These are phyloP conservation scores for Helminthosporium solani DNA, from an alignment of 2,329 filamentous ascomycete genomes.

Conservation along the genomic window DNA sequence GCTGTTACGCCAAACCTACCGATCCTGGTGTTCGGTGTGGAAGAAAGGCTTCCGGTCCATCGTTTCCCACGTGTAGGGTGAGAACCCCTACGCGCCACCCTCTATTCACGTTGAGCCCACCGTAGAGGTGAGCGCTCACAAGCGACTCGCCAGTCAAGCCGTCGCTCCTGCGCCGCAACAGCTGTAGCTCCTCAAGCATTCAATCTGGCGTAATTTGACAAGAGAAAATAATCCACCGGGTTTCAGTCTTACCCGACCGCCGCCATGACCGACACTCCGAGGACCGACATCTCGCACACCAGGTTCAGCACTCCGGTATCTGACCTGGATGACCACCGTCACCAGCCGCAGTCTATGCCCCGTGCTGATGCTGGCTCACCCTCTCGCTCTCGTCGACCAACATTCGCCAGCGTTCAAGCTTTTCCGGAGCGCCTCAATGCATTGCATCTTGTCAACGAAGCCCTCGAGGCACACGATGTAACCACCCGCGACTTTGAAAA, in stretches of 20 bases:
- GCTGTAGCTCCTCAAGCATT: constrained; percentile 9
- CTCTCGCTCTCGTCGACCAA: constrained; percentile 62
- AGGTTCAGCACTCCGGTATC: constrained; percentile 73
- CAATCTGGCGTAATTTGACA: constrained; percentile 28
- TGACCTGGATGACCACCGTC: constrained; percentile 84
- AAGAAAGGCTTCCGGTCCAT: constrained; percentile 26
- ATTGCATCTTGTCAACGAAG: constrained; percentile 48
- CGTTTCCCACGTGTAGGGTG: constrained; percentile 44
- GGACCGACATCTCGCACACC: constrained; percentile 66
- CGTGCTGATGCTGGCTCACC: constrained; percentile 57
- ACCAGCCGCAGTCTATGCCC: constrained; percentile 62
- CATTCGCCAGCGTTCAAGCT: constrained; percentile 66
- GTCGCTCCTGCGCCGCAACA: constrained; percentile 36
- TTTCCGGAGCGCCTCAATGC: constrained; percentile 45
- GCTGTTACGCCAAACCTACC: constrained; percentile 23
- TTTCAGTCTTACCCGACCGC: constrained; percentile 27
- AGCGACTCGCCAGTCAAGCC: constrained; percentile 49
- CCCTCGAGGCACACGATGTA: constrained; percentile 45
- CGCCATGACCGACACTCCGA: constrained; percentile 56
- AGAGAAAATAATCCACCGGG: constrained; percentile 13
- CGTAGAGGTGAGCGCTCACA: constrained; percentile 56
- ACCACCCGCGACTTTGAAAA: constrained; percentile 80
- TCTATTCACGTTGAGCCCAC: constrained; percentile 53
- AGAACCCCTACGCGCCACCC: constrained; percentile 48
- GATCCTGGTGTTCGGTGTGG: constrained; percentile 22